Evolutionary conservation across 352 stramenopile species (phyloP), one percentile per base, ranked within the genome.

Genomic region (Pythium periplocum): DNA sequence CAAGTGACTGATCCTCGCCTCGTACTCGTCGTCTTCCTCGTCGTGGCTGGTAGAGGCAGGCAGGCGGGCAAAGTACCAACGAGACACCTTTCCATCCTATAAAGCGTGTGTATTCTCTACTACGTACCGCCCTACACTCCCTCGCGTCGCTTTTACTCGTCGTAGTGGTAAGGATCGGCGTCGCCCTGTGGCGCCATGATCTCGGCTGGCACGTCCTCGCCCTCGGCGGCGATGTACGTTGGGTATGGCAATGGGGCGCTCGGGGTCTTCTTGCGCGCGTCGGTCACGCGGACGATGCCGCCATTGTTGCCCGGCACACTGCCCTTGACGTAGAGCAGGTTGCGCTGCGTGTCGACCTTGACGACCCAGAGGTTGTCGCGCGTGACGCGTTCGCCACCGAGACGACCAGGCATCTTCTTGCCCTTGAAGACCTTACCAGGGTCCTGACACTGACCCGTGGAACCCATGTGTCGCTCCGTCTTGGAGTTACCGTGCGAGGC

Each of bases 391-490:
- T 95, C 89, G 44, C 78, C 82, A 53, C 97, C 97, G 90, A 99
- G 98, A 12, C 93, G 88, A 7, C 97, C 98, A 36, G 98, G 85
- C 97, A 99, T 99, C 73, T 99, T 99, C 83, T 99, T 99, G 41
- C 97, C 97, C 76, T 99, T 99, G 64, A 98, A 99, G 6, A 99
- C 97, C 61, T 96, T 93, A 54, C 97, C 97, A 6, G 97, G 96
- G 75, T 98, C 93, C 75, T 99, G 95, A 79, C 96, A 98, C 66
- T 98, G 87, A n/a, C 97, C 97, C 33, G 95, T 98, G 33, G 92
- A 98, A 26, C 97, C 97, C 69, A 97, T 89, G 62, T 94, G 76
- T 51, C 97, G 93, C 69, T 99, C 91, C 53, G 95, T 96, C 72
- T 98, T 96, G 52, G 93, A 98, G 52, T 97, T 98, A 87, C 98